Base-by-base conservation (phyloP, 148 eudicot species). In the Rhododendron griersonianum region DNA sequence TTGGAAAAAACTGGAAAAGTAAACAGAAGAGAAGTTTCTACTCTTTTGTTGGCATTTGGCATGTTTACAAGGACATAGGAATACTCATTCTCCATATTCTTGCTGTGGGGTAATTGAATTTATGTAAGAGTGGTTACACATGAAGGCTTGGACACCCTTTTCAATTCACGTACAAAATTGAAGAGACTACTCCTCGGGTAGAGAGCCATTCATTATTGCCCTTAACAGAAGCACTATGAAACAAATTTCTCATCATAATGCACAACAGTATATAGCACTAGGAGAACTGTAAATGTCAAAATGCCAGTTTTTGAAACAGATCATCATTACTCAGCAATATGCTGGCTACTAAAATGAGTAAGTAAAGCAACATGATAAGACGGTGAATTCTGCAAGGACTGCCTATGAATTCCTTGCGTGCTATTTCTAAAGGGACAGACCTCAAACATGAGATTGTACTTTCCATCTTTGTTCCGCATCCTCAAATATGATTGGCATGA, bases 381-480 rank as follows among this genome's bases (percentile, higher is more conserved):
- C 4, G 47, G 15, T 28, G 18, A 67, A 45, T 69, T 45, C 37
- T 18, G 41, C 73, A 83, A 25, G 55, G 48, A 61, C 33, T 59
- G 75, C 53, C 30, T n/a, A 33, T 71, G 16, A 78, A 37, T 61
- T 13, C 44, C 81, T 61, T 50, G 61, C 30, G 51, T 63, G 63
- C 19, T 21, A 39, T 16, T 48, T 53, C 16, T 59, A 23, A 77
- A 80, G 76, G 82, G 85, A 80, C 93, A 87, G 19, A 96, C 98
- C 99, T 96, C 98, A 87, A 96, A 96, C 99, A 96, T 96, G 81
- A 96, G 98, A 92, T 93, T 96, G 90, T 96, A 96, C 90, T 94
- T 96, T 82, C 99, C 99, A 81, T 96, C 99, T 87, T 92, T 96
- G 87, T 96, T 96, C 87, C 98, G 90, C 99, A 96, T 94, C 92